phyloP scores from a whole-genome alignment of 768 basidiomycete species.

The Pleurotus pulmonarius region DNA sequence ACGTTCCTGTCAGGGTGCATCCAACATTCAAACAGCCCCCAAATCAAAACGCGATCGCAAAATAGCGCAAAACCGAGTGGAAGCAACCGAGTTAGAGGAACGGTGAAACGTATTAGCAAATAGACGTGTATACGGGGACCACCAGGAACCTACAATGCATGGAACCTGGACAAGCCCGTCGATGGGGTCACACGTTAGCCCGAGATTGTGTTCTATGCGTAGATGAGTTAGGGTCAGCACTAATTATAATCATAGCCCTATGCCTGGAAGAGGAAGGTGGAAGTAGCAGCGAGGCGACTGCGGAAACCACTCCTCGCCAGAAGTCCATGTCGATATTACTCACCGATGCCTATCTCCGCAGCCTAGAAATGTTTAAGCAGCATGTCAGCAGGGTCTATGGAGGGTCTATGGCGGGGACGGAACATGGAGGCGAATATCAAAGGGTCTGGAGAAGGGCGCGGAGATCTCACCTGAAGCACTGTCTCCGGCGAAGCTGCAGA shows the following conservation, averaged over 20 bases:
- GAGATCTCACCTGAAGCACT: constrained; percentile 57
- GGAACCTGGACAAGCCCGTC: constrained; percentile 93
- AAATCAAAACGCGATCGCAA: no score
- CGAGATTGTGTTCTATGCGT: constrained; percentile 71
- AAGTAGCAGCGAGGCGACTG: neutral
- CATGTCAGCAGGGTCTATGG: no score
- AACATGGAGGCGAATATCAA: neutral
- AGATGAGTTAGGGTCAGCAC: neutral
- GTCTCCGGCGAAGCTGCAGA: constrained; percentile 72
- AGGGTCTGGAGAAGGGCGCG: no score
- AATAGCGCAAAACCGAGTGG: no score
- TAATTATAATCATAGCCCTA: neutral
- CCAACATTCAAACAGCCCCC: no score
- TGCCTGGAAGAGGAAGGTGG: neutral
- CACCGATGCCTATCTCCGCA: constrained; percentile 89
- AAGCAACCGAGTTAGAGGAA: neutral
- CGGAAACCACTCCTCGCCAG: no score
- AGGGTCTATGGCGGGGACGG: no score
- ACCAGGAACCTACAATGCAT: constrained; percentile 68
- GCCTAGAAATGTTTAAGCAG: constrained; percentile 36
- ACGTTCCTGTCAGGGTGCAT: constrained; percentile 49
- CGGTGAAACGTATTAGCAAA: constrained; percentile 7
- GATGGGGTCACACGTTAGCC: constrained; percentile 92
- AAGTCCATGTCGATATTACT: constrained; percentile 12
- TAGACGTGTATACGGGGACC: neutral